These are phyloP conservation scores for Parietichytrium sp. DNA, from an alignment of 108 stramenopile species.

Conservation along the genomic window DNA sequence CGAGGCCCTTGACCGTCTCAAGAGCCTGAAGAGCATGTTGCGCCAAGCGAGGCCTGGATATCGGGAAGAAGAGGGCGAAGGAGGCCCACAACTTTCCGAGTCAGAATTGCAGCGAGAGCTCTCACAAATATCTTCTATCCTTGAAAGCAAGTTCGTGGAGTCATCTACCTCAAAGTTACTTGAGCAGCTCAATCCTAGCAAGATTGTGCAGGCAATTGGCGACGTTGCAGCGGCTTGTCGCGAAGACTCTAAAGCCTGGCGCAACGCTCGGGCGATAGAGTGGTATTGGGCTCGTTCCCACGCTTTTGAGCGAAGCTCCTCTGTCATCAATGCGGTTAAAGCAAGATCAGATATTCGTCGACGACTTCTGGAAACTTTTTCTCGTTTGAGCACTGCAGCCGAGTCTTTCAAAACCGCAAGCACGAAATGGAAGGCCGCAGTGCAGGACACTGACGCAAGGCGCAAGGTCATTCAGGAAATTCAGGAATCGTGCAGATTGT, in stretches of 20 bases:
- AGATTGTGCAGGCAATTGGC: not conserved
- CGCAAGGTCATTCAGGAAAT: conserved; percentile 2
- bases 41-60: no score
- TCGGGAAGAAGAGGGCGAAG: no score
- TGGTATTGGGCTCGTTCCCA: conserved; percentile 16
- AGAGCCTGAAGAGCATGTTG: not conserved
- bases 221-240: not conserved
- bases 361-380: not conserved
- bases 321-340: not conserved
- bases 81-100: no score
- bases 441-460: not conserved
- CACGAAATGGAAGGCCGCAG: not conserved
- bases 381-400: not conserved
- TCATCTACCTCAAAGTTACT: no score
- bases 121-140: no score
- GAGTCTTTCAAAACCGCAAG: not conserved
- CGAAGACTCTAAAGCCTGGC: not conserved
- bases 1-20: not conserved
- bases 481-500: not conserved
- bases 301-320: not conserved
- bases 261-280: not conserved
- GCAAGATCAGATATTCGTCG: conserved; percentile 22
- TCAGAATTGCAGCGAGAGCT: no score
- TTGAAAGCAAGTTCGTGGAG: no score
- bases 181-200: not conserved